These are phyloP conservation scores for Pecoramyces ruminantium DNA, from an alignment of 192 early-diverging fungal species.

Conservation along the genomic window DNA sequence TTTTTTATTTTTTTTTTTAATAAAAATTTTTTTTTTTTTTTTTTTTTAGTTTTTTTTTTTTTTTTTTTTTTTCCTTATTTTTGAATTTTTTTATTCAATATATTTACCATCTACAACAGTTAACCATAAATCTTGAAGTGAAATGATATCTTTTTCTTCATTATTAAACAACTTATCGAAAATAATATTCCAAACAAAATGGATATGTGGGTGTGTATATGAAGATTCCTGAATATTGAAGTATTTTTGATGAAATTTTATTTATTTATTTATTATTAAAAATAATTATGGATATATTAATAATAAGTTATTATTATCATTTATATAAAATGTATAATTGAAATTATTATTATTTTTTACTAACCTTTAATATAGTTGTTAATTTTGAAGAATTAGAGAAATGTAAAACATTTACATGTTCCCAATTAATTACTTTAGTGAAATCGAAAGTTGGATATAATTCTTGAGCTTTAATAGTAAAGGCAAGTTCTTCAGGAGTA, in stretches of 20 bases:
- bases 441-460: slow-evolving; percentile 9
- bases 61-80: too few relatives aligned
- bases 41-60: too few relatives aligned
- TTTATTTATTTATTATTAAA: too few relatives aligned
- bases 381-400: slow-evolving; percentile 9
- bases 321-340: too few relatives aligned
- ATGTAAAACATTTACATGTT: slow-evolving; percentile 9
- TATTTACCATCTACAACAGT: slow-evolving; percentile 55
- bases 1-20: too few relatives aligned
- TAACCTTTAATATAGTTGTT: slow-evolving; percentile 9
- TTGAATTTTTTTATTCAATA: too few relatives aligned
- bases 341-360: too few relatives aligned
- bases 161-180: slow-evolving; percentile 18
- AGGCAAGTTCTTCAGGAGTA: slow-evolving; percentile 25
- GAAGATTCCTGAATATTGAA: too few relatives aligned
- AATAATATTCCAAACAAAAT: slow-evolving; percentile 61
- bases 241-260: too few relatives aligned
- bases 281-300: neutral
- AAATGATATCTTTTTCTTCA: slow-evolving; percentile 14
- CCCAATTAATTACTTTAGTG: slow-evolving; percentile 10
- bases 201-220: slow-evolving; percentile 40
- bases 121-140: slow-evolving; percentile 68
- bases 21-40: too few relatives aligned
- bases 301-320: too few relatives aligned
- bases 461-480: slow-evolving; percentile 17